Conservation (phyloP, 1,284 basidiomycete species). For the Chondrostereum purpureum region DNA sequence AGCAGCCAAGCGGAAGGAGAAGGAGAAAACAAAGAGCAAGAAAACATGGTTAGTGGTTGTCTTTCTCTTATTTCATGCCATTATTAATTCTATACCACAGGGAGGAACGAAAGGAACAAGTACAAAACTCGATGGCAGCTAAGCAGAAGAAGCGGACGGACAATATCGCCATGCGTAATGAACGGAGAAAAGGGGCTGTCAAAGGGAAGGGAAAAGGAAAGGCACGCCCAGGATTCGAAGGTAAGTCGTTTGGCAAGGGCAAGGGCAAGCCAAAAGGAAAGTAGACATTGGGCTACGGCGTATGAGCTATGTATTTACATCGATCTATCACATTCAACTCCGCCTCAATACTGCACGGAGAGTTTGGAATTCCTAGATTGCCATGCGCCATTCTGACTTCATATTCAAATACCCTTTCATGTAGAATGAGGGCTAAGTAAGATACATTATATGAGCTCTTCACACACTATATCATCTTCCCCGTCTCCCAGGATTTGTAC, state of each 20-base stretch:
- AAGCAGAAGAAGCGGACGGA: constrained; percentile 84
- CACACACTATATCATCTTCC: not conserved
- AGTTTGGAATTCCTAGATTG: too few relatives aligned
- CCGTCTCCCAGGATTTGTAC: constrained; percentile 36
- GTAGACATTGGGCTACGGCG: too few relatives aligned
- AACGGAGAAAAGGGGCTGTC: constrained; percentile 71
- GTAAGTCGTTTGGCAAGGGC: constrained; percentile 64
- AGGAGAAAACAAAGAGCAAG: constrained; percentile 77
- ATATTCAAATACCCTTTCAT: too few relatives aligned
- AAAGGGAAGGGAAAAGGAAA: constrained; percentile 58
- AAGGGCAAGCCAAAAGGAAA: constrained; percentile 27
- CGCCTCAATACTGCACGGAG: too few relatives aligned
- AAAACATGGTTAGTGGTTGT: constrained; percentile 73
- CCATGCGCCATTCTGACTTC: too few relatives aligned
- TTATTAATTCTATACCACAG: constrained; percentile 30
- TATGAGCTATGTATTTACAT: too few relatives aligned
- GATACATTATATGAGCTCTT: too few relatives aligned
- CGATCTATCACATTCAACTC: too few relatives aligned
- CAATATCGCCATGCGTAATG: constrained; percentile 79
- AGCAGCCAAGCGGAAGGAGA: constrained; percentile 85
- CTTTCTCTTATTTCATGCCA: constrained; percentile 5
- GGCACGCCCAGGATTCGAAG: constrained; percentile 76
- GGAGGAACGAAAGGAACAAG: constrained; percentile 78
- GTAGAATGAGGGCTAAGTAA: too few relatives aligned
- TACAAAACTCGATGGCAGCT: constrained; percentile 68